A percentile compares a stretch with the other conserved stretches of the same genome.
These are phyloP conservation scores for Rhizodiscina lignyota DNA, from an alignment of 495 filamentous ascomycete species.

Conservation along the genomic window DNA sequence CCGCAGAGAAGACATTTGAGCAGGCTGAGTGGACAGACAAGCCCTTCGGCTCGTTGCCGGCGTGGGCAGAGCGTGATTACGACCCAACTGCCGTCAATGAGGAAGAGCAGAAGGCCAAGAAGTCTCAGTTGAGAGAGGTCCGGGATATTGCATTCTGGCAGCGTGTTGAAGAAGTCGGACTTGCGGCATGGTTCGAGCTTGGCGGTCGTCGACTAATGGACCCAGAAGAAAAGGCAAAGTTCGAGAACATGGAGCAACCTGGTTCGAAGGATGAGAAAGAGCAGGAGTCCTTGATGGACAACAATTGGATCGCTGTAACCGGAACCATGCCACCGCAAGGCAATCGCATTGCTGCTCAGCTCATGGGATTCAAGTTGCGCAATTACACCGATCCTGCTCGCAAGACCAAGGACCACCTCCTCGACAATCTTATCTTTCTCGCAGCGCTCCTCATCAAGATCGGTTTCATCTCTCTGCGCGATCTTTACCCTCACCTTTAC, in stretches of 20 bases:
- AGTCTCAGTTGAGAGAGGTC: slow-evolving; percentile 31
- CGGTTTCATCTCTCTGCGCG: slow-evolving; percentile 87
- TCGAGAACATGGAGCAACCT: slow-evolving; percentile 9
- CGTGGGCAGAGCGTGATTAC: slow-evolving; percentile 71
- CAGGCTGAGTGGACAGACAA: slow-evolving; percentile 24
- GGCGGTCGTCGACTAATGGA: slow-evolving; percentile 18
- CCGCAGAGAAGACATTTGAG: slow-evolving; percentile 34
- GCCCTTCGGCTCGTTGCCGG: slow-evolving; percentile 35
- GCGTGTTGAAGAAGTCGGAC: slow-evolving; percentile 53
- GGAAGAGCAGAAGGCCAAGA: slow-evolving; percentile 45
- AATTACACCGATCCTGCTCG: slow-evolving; percentile 70
- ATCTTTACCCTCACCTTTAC: slow-evolving; percentile 87
- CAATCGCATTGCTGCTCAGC: slow-evolving; percentile 79
- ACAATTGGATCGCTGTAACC: slow-evolving; percentile 61
- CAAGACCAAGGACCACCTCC: slow-evolving; percentile 49
- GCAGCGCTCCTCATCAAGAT: slow-evolving; percentile 88
- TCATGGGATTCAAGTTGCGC: slow-evolving; percentile 92
- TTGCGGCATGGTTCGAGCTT: slow-evolving; percentile 72
- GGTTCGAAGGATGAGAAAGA: slow-evolving; percentile 9
- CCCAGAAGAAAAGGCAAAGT: slow-evolving; percentile 1
- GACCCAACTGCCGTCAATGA: slow-evolving; percentile 40
- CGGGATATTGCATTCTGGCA: slow-evolving; percentile 73
- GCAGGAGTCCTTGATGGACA: slow-evolving; percentile 22
- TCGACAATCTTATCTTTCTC: slow-evolving; percentile 81
- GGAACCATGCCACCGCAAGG: slow-evolving; percentile 68